Conservation (phyloP, 78 protist genomes). For the Blattamonas nauphoetae region DNA sequence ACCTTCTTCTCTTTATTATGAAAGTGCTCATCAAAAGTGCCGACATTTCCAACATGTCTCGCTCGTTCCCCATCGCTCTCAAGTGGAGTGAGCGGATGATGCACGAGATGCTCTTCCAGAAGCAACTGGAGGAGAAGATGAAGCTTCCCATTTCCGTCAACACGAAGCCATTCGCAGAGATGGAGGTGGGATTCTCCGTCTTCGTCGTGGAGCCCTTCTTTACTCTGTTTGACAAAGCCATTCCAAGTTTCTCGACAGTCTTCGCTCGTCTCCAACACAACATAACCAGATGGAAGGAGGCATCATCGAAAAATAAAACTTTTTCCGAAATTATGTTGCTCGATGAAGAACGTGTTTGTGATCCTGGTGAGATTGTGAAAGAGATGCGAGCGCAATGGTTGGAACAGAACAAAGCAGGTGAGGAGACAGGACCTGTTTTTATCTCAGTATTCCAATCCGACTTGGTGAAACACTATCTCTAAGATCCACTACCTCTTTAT, state of each 20-base stretch:
- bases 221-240: neutral
- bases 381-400: no score
- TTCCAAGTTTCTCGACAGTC: neutral
- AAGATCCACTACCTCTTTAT: no score
- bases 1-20: neutral
- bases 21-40: neutral
- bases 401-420: no score
- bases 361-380: no score
- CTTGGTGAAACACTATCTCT: no score
- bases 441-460: no score
- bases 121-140: neutral
- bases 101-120: neutral
- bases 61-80: constrained; percentile 3
- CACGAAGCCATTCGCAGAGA: neutral
- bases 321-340: no score
- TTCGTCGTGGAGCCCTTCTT: constrained; percentile 6
- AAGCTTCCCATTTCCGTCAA: neutral
- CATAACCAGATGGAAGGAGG: neutral
- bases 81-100: constrained; percentile 2
- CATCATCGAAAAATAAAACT: no score
- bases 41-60: neutral
- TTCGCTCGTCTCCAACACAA: neutral
- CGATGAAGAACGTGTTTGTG: no score
- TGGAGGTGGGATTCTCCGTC: neutral
- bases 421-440: no score